Evolutionary conservation across 805 yeast species (phyloP), one percentile per base, ranked within the genome.

Genomic region (Saccharomyces paradoxus): DNA sequence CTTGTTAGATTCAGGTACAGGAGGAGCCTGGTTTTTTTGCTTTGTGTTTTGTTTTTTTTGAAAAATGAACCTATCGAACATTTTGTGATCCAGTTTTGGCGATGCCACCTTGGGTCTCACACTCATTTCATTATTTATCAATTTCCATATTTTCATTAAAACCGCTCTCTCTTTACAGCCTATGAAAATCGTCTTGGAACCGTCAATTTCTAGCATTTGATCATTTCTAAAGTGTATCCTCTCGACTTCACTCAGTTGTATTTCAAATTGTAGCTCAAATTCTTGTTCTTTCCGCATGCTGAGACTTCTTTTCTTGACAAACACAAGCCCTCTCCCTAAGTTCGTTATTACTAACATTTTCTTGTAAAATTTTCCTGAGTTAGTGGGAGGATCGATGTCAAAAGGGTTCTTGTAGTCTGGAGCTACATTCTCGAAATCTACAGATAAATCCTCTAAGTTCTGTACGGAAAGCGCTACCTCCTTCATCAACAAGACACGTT

Each of bases 251-350:
- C 17, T 37, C 22, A 37, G 17, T 10, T 37, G 3, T 17, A 37
- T 4, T 17, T n/a, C 44, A 17, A 37, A 37, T 8, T 37, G 44
- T 17, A 37, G 4, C 24, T 37, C 44, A 7, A 17, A 17, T 21
- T 37, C 44, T 8, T 17, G 4, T 17, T 37, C 44, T 7, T 37
- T 8, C 22, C 24, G 13, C 44, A 37, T 37, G 4, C 12, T 64
- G 24, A 21, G 44, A 21, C 24, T 72, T 31, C 77, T 73, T 31
- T 77, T 69, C 59, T 71, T 69, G 0, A 60, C 65, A 56, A 86
- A 81, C 1, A 86, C 63, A 55, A 87, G 67, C 0, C 80, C 81
- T 50, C 91, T 73, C 1, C 90, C 92, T 63, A 77, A 77, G 0
- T 81, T 74, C 1, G 91, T 86, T 0, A 84, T 71, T 13, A 86